Evolutionary conservation across 768 basidiomycete species (phyloP).

Genomic region (Hirschioporus abietinus): DNA sequence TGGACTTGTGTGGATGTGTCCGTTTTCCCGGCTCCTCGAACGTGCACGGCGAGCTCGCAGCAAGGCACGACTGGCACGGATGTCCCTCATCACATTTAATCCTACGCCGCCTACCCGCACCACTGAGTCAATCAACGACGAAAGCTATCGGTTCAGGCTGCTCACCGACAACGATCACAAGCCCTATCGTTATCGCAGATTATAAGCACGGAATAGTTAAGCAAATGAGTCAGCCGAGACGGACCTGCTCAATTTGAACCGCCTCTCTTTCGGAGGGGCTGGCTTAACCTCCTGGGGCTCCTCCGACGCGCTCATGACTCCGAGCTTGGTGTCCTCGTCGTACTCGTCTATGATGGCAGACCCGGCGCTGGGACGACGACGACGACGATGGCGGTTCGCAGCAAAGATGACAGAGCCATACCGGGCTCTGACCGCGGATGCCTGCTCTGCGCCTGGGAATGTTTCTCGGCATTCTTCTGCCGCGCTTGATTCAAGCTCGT

Average conservation of each 20-base stretch:
- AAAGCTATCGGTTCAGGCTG: slow-evolving; percentile 10
- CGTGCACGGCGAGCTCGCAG: slow-evolving; percentile 75
- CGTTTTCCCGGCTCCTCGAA: slow-evolving; percentile 86
- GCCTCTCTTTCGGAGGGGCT: slow-evolving; percentile 53
- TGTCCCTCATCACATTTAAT: slow-evolving; percentile 90
- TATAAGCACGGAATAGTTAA: slow-evolving; percentile 13
- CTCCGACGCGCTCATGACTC: not conserved
- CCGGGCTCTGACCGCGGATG: not conserved
- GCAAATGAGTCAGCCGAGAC: slow-evolving; percentile 18
- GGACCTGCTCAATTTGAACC: slow-evolving; percentile 85
- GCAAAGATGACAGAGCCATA: not conserved
- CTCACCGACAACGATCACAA: slow-evolving; percentile 89
- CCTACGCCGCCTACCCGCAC: slow-evolving; percentile 54
- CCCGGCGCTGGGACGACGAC: not conserved
- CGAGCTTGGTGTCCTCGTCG: not conserved
- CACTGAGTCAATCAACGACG: not conserved
- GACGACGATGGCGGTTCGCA: not conserved
- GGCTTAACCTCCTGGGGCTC: slow-evolving; percentile 9
- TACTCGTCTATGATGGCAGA: not conserved
- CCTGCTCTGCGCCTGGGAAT: not conserved
- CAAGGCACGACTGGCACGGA: slow-evolving; percentile 84
- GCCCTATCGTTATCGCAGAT: slow-evolving; percentile 43
- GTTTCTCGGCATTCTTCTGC: not conserved
- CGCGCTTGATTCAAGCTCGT: not conserved
- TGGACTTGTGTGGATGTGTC: slow-evolving; percentile 84